phyloP scores from a whole-genome alignment of 2,329 filamentous ascomycete species.

The Eutypella sp. region DNA sequence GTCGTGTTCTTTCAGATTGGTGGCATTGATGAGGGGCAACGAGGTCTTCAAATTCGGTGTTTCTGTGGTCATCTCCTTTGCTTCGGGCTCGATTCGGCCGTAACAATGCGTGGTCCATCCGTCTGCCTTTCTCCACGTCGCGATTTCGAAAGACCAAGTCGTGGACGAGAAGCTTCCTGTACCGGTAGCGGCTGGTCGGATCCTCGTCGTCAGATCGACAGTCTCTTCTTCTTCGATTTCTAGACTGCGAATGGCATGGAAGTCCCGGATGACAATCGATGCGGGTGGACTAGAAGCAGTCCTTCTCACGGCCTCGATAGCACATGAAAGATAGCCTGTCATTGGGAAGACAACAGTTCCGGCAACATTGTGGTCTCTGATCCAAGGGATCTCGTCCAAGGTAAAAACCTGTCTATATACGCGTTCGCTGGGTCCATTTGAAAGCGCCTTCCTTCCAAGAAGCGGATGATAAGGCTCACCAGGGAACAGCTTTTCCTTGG shows the following conservation, averaged over 20 bases:
- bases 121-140: constrained; percentile 15
- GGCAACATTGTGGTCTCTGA: constrained; percentile 39
- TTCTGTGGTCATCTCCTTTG: constrained; percentile 10
- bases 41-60: constrained; percentile 12
- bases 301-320: constrained; percentile 8
- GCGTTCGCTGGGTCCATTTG: constrained; percentile 16
- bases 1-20: constrained; percentile 5
- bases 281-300: background rate
- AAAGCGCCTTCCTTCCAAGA: constrained; percentile 11
- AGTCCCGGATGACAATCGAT: constrained; percentile 7
- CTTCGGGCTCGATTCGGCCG: constrained; percentile 16
- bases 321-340: constrained; percentile 10
- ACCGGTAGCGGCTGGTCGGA: constrained; percentile 14
- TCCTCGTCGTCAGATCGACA: constrained; percentile 21
- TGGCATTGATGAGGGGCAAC: constrained; percentile 2
- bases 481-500: constrained; percentile 5
- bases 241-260: constrained; percentile 14
- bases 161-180: constrained; percentile 14
- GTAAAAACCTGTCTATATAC: constrained; percentile 32
- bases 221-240: constrained; percentile 22
- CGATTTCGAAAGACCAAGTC: constrained; percentile 12
- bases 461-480: constrained; percentile 5
- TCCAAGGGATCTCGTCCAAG: constrained; percentile 36
- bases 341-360: constrained; percentile 10
- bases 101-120: constrained; percentile 20